Evolutionary conservation across 139 green algal genomes (phyloP), one percentile per base, ranked within the genome.

Genomic region (Chlorella sp.): DNA sequence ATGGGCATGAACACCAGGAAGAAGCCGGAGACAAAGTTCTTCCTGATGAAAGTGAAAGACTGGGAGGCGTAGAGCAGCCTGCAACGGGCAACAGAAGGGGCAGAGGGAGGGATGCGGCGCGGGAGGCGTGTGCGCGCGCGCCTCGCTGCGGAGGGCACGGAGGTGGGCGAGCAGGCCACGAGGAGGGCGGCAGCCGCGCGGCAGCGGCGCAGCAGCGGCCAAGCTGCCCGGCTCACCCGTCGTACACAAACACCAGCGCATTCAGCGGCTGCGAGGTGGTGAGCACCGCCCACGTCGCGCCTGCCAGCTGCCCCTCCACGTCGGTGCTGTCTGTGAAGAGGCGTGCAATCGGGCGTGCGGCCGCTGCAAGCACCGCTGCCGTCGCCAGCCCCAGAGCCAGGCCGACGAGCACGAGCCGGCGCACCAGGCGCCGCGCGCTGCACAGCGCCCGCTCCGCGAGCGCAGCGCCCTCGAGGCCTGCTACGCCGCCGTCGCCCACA

Each of bases 181-280:
- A n/a, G n/a, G n/a, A n/a, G n/a, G n/a, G n/a, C n/a, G n/a, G n/a
- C n/a, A n/a, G n/a, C n/a, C n/a, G n/a, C n/a, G n/a, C n/a, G n/a
- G n/a, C n/a, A n/a, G n/a, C n/a, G n/a, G n/a, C n/a, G n/a, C n/a
- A n/a, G n/a, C n/a, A n/a, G n/a, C n/a, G n/a, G n/a, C n/a, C n/a
- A n/a, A n/a, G n/a, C n/a, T n/a, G n/a, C n/a, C n/a, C n/a, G 60
- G 8, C 60, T 67, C 60, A 67, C 60, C 87, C 87, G 72, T 92
- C 87, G 64, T 88, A 86, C 15, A 91, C 77, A 79, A 92, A 92
- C 3, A 91, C 83, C 36, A 83, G 17, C 42, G 72, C 68, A 51
- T 92, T 92, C 21, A 91, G 40, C 21, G 87, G 86, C 71, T 92
- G 87, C 0, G 73, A 56, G 21, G 87, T 1, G 27, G 48, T 58